These are phyloP conservation scores for Brettanomyces naardenensis DNA, from an alignment of 805 yeast species.

Conservation along the genomic window DNA sequence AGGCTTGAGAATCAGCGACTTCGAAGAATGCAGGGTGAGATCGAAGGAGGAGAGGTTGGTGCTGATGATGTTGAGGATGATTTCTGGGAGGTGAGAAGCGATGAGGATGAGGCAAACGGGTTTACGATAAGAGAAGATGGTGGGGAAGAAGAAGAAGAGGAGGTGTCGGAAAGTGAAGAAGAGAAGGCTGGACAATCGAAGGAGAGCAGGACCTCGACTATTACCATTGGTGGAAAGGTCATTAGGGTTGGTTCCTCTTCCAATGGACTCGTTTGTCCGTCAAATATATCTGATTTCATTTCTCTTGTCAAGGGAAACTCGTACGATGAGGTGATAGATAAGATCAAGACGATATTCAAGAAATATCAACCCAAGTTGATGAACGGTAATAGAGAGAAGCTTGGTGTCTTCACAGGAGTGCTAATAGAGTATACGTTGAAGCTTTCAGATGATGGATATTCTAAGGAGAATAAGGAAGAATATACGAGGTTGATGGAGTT, in stretches of 20 bases:
- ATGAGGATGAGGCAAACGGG: conserved; percentile 36
- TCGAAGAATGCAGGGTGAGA: conserved; percentile 66
- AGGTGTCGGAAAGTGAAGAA: conserved; percentile 16
- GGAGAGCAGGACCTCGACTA: conserved; percentile 13
- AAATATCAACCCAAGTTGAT: conserved; percentile 70
- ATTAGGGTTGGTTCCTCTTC: conserved; percentile 15
- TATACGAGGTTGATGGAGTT: conserved; percentile 26
- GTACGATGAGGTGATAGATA: conserved; percentile 34
- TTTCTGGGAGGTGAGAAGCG: conserved; percentile 56
- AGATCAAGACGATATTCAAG: conserved; percentile 48
- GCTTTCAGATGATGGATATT: conserved; percentile 31
- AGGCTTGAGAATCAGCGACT: conserved; percentile 60
- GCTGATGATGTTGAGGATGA: conserved; percentile 60
- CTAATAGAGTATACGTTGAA: conserved; percentile 55
- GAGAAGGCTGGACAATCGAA: conserved; percentile 4
- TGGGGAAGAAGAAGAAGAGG: conserved; percentile 27
- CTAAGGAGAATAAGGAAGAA: conserved; percentile 15
- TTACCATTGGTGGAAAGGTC: conserved; percentile 27
- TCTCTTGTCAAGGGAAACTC: conserved; percentile 26
- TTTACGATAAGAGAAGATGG: conserved; percentile 29
- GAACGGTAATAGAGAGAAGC: conserved; percentile 70
- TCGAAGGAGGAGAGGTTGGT: conserved; percentile 31
- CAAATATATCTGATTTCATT: conserved; percentile 35
- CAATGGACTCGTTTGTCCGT: conserved; percentile 36
- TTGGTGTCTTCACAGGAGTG: conserved; percentile 55